A percentile compares a stretch with the other conserved stretches of the same genome.
phyloP scores from a whole-genome alignment of 139 green algal genomes.

The Chlamydomonas eustigma region DNA sequence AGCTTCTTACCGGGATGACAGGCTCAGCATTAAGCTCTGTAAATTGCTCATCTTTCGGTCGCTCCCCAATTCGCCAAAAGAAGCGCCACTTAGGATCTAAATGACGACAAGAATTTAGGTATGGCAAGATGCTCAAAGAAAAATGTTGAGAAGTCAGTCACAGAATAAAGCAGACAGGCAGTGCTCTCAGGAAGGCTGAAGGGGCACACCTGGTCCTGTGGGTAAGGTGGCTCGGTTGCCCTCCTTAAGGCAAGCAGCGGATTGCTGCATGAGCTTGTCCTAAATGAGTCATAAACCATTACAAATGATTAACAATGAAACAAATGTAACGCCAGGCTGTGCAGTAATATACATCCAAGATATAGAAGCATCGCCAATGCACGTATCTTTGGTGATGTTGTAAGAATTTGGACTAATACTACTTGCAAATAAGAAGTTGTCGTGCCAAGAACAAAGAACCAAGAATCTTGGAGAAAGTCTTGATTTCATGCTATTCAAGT shows the following conservation, averaged over 20 bases:
- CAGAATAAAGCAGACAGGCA: not conserved
- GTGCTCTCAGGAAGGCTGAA: not conserved
- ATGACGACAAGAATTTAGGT: not conserved
- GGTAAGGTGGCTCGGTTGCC: not conserved
- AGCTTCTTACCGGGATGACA: not conserved
- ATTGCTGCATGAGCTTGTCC: not conserved
- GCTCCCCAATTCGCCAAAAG: slow-evolving; percentile 8
- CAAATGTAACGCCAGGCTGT: not conserved
- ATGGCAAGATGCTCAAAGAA: no score
- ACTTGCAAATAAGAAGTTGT: no score
- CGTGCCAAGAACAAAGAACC: no score
- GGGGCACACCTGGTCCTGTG: not conserved
- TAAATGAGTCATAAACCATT: not conserved
- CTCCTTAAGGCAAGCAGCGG: not conserved
- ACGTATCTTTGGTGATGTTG: not conserved
- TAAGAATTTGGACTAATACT: no score
- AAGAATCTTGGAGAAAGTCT: no score
- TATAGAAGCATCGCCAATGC: not conserved
- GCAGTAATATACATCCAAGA: not conserved
- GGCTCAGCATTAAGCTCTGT: slow-evolving; percentile 7
- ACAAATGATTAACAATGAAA: not conserved
- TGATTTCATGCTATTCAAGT: no score
- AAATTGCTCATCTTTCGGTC: not conserved
- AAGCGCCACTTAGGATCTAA: slow-evolving; percentile 5
- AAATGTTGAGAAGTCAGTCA: not conserved